phyloP scores from a whole-genome alignment of 148 eudicot species.

The Chenopodium formosanum region DNA sequence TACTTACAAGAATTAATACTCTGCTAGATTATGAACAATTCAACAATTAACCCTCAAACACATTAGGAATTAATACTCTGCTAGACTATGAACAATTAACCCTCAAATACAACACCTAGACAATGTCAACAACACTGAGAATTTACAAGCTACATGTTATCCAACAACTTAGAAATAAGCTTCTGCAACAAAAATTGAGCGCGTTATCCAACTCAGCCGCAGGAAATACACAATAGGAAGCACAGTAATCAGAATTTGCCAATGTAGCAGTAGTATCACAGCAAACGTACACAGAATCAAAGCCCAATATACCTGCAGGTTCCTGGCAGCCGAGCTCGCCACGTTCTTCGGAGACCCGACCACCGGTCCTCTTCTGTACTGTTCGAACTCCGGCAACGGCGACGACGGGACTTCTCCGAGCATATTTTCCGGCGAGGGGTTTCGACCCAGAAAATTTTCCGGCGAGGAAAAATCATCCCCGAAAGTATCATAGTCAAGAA shows the following conservation, averaged over 20 bases:
- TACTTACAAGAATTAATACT: background rate
- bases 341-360: background rate
- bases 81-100: background rate
- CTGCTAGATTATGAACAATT: no score
- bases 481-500: slow-evolving; percentile 37
- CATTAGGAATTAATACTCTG: no score
- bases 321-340: background rate
- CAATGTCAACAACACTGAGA: background rate
- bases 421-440: background rate
- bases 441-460: background rate
- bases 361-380: background rate
- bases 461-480: slow-evolving; percentile 12
- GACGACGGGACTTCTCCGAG: background rate
- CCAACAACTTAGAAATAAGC: no score
- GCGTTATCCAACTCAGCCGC: no score
- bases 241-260: no score
- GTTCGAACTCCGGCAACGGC: background rate
- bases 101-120: background rate
- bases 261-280: no score
- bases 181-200: no score
- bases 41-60: no score
- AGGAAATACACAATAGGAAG: no score
- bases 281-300: background rate
- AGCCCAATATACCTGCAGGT: background rate
- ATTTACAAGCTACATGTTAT: background rate